Conservation (phyloP, 169 alveolate species). For the Plasmodium relictum region DNA sequence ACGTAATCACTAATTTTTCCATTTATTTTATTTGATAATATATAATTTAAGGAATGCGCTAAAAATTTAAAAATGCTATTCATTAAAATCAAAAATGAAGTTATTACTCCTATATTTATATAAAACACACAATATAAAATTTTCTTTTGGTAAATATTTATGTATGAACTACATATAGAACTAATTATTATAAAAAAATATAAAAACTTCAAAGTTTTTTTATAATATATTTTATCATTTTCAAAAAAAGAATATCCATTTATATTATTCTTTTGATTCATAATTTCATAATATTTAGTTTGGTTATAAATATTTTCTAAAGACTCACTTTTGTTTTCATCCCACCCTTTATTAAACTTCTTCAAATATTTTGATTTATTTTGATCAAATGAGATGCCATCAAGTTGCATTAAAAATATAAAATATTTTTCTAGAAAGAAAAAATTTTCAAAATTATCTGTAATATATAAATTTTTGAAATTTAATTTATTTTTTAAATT, state of each 20-base stretch:
- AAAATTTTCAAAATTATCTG: background rate
- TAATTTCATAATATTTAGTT: too few relatives aligned
- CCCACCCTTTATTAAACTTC: too few relatives aligned
- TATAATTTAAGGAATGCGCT: slow-evolving; percentile 58
- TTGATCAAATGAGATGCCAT: background rate
- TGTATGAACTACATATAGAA: slow-evolving; percentile 64
- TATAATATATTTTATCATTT: slow-evolving; percentile 11
- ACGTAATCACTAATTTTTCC: slow-evolving; percentile 54
- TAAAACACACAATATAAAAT: slow-evolving; percentile 60
- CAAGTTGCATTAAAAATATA: background rate
- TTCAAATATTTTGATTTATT: too few relatives aligned
- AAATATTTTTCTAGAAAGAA: too few relatives aligned
- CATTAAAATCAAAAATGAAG: slow-evolving; percentile 52
- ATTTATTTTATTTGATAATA: slow-evolving; percentile 15
- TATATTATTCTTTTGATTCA: too few relatives aligned
- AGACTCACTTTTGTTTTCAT: too few relatives aligned
- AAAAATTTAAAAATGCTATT: slow-evolving; percentile 57
- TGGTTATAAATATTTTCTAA: too few relatives aligned
- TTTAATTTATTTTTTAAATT: slow-evolving; percentile 1
- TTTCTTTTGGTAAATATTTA: slow-evolving; percentile 57
- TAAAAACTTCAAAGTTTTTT: background rate
- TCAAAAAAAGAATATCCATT: too few relatives aligned
- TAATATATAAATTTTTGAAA: background rate
- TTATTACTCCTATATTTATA: slow-evolving; percentile 52
- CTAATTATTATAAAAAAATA: slow-evolving; percentile 42